Evolutionary conservation across 176 grass and related monocot genomes (phyloP).

Genomic region (Puya raimondii): DNA sequence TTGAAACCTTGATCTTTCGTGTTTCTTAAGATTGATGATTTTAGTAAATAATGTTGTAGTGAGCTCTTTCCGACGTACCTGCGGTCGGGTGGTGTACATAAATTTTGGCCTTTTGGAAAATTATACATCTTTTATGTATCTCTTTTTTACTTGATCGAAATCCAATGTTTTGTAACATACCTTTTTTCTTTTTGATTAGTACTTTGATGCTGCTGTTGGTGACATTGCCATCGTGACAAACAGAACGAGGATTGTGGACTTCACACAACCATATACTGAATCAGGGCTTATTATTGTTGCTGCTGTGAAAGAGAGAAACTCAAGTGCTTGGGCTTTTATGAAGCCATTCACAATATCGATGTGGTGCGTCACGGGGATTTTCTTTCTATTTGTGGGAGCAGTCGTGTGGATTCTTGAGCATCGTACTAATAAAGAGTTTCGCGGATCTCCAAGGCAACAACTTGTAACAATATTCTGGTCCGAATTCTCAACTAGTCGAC

Average conservation of each 20-base stretch:
- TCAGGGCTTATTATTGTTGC: conserved; percentile 67
- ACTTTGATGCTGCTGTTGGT: conserved; percentile 64
- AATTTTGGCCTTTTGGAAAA: too few species aligned
- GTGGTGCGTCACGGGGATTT: conserved; percentile 53
- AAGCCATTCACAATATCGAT: conserved; percentile 65
- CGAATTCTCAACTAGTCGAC: conserved; percentile 21
- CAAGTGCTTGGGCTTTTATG: conserved; percentile 79
- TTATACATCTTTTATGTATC: neutral
- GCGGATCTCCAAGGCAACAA: conserved; percentile 53
- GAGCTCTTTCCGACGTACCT: too few species aligned
- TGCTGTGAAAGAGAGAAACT: conserved; percentile 35
- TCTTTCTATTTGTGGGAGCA: conserved; percentile 73
- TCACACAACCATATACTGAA: conserved; percentile 80
- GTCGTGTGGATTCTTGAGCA: conserved; percentile 86
- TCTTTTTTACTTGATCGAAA: neutral
- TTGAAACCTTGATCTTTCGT: too few species aligned
- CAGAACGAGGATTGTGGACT: conserved; percentile 65
- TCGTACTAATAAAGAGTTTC: conserved; percentile 52
- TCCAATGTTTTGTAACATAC: neutral
- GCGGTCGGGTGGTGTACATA: too few species aligned
- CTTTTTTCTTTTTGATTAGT: conserved; percentile 18
- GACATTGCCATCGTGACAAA: conserved; percentile 68
- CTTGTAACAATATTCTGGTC: conserved; percentile 69
- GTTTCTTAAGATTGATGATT: too few species aligned
- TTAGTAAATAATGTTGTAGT: too few species aligned